Percentiles rank a stretch among this genome's conserved stretches.
Conservation (phyloP, 2,329 filamentous ascomycete species). For the Lanzia echinophila region DNA sequence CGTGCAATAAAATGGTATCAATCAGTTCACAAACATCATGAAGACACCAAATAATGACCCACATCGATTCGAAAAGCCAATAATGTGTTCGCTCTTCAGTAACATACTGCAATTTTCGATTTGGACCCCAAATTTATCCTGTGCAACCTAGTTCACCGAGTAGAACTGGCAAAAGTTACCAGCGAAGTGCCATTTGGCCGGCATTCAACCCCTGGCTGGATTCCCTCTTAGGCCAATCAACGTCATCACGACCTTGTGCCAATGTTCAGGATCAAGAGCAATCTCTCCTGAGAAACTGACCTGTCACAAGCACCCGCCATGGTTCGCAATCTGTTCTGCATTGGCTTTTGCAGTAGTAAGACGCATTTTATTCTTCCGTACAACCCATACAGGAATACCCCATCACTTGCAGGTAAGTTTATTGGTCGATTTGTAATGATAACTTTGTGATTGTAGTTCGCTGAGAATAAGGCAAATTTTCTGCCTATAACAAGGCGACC, state of each 20-base stretch:
- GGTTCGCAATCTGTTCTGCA: neutral
- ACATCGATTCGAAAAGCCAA: neutral
- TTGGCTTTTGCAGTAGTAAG: constrained; percentile 1
- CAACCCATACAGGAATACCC: neutral
- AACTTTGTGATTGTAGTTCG: constrained; percentile 10
- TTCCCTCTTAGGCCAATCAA: neutral
- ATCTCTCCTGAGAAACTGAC: neutral
- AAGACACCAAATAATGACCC: neutral
- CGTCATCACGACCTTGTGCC: neutral
- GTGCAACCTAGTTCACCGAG: neutral
- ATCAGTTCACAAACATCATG: too few species aligned
- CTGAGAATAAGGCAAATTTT: constrained; percentile 12
- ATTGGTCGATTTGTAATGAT: constrained; percentile 4
- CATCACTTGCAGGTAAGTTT: constrained; percentile 7
- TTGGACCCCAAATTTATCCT: neutral
- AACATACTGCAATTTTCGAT: too few species aligned
- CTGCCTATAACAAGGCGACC: constrained; percentile 21
- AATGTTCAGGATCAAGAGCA: neutral
- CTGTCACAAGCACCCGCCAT: neutral
- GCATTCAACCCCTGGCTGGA: neutral
- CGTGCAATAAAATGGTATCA: too few species aligned
- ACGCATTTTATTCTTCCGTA: neutral
- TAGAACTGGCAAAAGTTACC: neutral
- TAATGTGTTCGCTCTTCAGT: neutral
- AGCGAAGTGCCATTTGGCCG: neutral